Base-by-base conservation (phyloP, 495 filamentous ascomycete species). In the Neurospora sp. region DNA sequence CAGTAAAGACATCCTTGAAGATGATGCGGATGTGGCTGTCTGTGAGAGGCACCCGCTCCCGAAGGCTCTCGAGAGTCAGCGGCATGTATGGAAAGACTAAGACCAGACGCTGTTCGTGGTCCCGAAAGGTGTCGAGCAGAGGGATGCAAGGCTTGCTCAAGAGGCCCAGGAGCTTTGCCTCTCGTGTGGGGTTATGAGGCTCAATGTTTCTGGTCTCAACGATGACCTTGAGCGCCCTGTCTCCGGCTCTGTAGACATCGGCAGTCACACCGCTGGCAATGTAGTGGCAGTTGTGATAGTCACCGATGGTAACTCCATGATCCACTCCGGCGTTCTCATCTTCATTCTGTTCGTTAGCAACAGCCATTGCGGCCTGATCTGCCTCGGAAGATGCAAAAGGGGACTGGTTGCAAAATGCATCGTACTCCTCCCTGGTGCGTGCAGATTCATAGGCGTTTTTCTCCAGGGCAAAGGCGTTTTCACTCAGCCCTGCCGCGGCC, bases 161-260 rank as follows among this genome's bases (percentile, higher is more conserved):
- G 22, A 85, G 76, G 18, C 78, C 78, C 12, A 98, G 84, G 53
- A 98, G 89, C 69, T 90, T 89, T 48, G 88, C 90, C 83, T 99
- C 96, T 39, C 91, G 89, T 27, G 85, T 80, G 4, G 92, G 89
- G 80, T 94, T 87, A 82, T 99, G 96, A 22, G 96, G 96, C 16
- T 92, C 88, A 39, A 87, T 86, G 83, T 91, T 87, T 22, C 85
- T 78, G 69, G 91, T 90, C 18, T 93, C 93, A 14, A 86, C 89
- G 14, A 94, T 97, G 59, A 97, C 88, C 80, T 99, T 99, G 38
- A 99, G 82, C n/a, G 96, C 95, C 9, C 91, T 85, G 10, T 89
- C 68, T 53, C 82, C 69, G 75, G 80, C 80, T 70, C 80, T 75
- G 83, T 95, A 98, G 68, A 99, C 90, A 42, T 88, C 88, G 37